phyloP scores from a whole-genome alignment of 2,329 filamentous ascomycete species.

The Neospermospora avenae region DNA sequence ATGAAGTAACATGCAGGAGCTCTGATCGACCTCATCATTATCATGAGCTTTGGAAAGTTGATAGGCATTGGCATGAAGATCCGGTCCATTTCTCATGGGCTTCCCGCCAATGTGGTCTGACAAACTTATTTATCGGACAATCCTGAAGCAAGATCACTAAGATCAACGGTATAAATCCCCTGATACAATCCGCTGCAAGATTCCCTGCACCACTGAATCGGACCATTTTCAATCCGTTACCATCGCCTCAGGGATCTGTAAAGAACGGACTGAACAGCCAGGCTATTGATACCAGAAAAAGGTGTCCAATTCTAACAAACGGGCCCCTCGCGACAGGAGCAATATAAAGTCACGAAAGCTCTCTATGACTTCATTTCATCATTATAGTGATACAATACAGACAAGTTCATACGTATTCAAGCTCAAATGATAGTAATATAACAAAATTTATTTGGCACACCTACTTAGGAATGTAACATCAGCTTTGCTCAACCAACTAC shows the following conservation, averaged over 20 bases:
- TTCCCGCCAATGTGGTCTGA: background rate
- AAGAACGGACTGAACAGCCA: background rate
- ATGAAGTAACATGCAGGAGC: background rate
- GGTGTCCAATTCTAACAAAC: background rate
- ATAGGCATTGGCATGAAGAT: background rate
- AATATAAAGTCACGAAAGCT: too few species aligned
- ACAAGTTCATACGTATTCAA: too few species aligned
- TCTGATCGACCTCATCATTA: background rate
- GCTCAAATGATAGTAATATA: too few species aligned
- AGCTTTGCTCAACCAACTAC: too few species aligned
- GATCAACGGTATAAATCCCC: background rate
- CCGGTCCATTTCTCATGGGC: background rate
- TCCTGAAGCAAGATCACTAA: background rate
- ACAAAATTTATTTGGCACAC: too few species aligned
- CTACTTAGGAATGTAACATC: too few species aligned
- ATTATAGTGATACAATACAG: too few species aligned
- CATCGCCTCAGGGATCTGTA: background rate
- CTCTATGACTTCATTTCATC: too few species aligned
- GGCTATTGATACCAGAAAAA: background rate
- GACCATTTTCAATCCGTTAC: background rate
- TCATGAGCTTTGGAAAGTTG: background rate
- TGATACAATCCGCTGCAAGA: background rate
- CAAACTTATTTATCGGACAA: background rate
- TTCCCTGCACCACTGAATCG: background rate
- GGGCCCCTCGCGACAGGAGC: too few species aligned